These are phyloP conservation scores for Sclerotiophoma versabilis DNA, from an alignment of 2,329 filamentous ascomycete species.

Conservation along the genomic window DNA sequence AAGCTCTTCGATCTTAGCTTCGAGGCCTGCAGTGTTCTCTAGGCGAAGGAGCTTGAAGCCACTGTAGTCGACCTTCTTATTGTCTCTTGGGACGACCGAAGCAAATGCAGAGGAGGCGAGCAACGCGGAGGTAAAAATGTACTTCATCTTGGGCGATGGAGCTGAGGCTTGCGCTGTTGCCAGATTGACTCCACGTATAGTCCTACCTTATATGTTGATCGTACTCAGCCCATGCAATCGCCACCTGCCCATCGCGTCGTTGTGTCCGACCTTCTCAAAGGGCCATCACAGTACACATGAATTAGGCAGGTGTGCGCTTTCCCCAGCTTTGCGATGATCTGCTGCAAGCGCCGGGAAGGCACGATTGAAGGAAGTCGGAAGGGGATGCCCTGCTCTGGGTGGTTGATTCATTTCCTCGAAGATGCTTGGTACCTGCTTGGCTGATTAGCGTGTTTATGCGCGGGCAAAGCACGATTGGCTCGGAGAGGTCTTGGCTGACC, in stretches of 20 bases:
- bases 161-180: constrained; percentile 5
- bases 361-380: constrained; percentile 22
- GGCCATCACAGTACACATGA: constrained; percentile 21
- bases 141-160: constrained; percentile 36
- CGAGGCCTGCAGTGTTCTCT: constrained; percentile 31
- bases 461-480: constrained; percentile 23
- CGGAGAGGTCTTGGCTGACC: constrained; percentile 20
- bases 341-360: constrained; percentile 32
- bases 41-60: constrained; percentile 48
- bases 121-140: constrained; percentile 35
- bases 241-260: constrained; percentile 34
- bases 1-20: constrained; percentile 40
- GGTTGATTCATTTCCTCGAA: constrained; percentile 38
- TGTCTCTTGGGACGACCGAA: constrained; percentile 34
- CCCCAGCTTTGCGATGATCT: constrained; percentile 15
- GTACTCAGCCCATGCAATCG: neutral
- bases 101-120: constrained; percentile 34
- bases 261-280: constrained; percentile 10
- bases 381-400: constrained; percentile 23
- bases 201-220: constrained; percentile 24
- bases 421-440: constrained; percentile 29
- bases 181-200: neutral
- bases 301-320: constrained; percentile 34
- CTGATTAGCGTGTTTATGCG: constrained; percentile 13
- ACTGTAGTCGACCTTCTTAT: constrained; percentile 45